These are phyloP conservation scores for Barbatosphaeria neglecta DNA, from an alignment of 495 filamentous ascomycete genomes.

Conservation along the genomic window DNA sequence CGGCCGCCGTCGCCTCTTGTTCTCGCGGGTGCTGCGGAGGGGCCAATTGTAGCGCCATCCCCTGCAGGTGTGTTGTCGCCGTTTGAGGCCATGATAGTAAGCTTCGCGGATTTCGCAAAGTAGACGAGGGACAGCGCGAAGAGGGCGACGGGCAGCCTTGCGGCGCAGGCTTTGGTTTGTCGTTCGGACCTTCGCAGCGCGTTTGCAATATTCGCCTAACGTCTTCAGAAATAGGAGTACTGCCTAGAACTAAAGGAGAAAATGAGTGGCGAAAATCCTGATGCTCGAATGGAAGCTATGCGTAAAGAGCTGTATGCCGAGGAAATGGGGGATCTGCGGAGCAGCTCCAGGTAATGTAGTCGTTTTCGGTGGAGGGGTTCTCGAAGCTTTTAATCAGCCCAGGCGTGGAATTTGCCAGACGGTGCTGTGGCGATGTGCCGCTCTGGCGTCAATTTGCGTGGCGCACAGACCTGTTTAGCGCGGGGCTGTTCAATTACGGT, in stretches of 20 bases:
- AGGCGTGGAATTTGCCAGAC: neutral
- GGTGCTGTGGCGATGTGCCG: neutral
- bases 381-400: neutral
- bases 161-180: neutral
- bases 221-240: neutral
- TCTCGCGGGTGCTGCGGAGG: constrained; percentile 6
- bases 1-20: constrained; percentile 22
- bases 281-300: no score
- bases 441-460: no score
- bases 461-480: neutral
- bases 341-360: no score
- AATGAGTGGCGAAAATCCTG: no score
- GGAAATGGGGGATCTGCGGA: neutral
- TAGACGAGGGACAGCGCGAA: no score
- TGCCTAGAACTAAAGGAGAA: neutral
- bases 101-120: neutral
- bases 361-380: neutral
- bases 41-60: neutral
- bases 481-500: neutral
- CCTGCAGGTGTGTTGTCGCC: constrained; percentile 2
- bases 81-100: constrained; percentile 5
- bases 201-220: neutral
- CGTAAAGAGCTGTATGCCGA: no score
- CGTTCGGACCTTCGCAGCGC: neutral
- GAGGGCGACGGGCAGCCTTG: no score